Evolutionary conservation across 129 eudicot species (phyloP).

Genomic region (Erigeron canadensis): DNA sequence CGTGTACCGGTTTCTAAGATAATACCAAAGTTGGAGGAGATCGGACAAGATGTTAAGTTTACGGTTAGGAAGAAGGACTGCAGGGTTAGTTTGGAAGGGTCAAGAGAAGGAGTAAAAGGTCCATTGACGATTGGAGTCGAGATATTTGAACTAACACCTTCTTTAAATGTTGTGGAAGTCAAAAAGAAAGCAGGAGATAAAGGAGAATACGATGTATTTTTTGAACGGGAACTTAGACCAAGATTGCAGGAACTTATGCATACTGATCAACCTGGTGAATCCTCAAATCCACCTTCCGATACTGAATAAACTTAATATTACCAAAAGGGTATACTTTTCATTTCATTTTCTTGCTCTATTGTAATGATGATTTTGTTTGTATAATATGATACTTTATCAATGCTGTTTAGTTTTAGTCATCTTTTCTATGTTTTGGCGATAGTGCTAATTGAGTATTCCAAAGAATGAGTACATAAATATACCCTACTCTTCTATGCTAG

Average conservation of each 20-base stretch:
- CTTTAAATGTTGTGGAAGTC: constrained; percentile 68
- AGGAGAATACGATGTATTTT: constrained; percentile 73
- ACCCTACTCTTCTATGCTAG: too few species aligned
- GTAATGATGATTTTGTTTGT: too few species aligned
- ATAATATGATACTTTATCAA: too few species aligned
- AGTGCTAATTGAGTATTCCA: too few species aligned
- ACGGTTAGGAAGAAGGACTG: constrained; percentile 83
- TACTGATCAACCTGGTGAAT: constrained; percentile 37
- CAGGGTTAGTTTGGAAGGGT: constrained; percentile 71
- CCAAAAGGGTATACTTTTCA: too few species aligned
- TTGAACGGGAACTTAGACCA: constrained; percentile 58
- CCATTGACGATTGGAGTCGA: constrained; percentile 71
- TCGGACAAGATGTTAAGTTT: constrained; percentile 69
- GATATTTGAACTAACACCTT: constrained; percentile 74
- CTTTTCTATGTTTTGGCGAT: too few species aligned
- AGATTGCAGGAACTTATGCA: constrained; percentile 49
- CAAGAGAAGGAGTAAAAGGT: constrained; percentile 68
- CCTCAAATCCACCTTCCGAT: constrained; percentile 57
- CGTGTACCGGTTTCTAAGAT: constrained; percentile 60
- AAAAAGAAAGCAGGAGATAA: constrained; percentile 75
- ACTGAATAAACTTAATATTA: constrained; percentile 24
- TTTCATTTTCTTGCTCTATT: too few species aligned
- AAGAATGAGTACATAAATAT: too few species aligned
- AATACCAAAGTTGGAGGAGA: constrained; percentile 71
- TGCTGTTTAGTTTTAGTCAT: too few species aligned